These are phyloP conservation scores for Trichophyton rubrum DNA, from an alignment of 2,329 filamentous ascomycete genomes.

Conservation along the genomic window DNA sequence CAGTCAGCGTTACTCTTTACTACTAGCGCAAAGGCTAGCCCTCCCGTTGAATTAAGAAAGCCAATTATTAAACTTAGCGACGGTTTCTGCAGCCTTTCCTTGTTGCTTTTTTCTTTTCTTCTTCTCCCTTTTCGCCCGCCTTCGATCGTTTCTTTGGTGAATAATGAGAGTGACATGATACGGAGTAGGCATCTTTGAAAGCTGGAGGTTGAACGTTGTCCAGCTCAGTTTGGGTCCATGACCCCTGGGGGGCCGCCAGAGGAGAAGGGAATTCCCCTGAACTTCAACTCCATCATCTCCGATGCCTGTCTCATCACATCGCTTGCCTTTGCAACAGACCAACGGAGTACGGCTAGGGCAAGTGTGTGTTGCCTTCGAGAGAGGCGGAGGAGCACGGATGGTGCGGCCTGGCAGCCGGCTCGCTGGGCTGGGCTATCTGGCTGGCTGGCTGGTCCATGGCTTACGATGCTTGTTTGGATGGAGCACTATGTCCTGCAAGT, in stretches of 20 bases:
- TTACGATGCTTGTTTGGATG: too few relatives aligned
- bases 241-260: background rate
- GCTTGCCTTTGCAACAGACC: background rate
- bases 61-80: background rate
- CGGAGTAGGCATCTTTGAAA: too few relatives aligned
- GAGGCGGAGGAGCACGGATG: background rate
- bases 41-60: background rate
- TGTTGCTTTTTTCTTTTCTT: background rate
- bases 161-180: too few relatives aligned
- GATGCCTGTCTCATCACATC: background rate
- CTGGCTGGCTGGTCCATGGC: background rate
- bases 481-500: background rate
- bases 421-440: background rate
- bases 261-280: background rate
- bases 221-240: background rate
- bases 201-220: too few relatives aligned
- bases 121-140: background rate
- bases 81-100: too few relatives aligned
- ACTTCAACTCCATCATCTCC: background rate
- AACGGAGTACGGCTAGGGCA: background rate
- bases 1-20: background rate
- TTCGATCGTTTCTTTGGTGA: background rate
- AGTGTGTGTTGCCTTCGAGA: background rate
- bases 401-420: background rate
- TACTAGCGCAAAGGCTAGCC: background rate